Conservation (phyloP, 495 filamentous ascomycete genomes). For the Lepraria neglecta region DNA sequence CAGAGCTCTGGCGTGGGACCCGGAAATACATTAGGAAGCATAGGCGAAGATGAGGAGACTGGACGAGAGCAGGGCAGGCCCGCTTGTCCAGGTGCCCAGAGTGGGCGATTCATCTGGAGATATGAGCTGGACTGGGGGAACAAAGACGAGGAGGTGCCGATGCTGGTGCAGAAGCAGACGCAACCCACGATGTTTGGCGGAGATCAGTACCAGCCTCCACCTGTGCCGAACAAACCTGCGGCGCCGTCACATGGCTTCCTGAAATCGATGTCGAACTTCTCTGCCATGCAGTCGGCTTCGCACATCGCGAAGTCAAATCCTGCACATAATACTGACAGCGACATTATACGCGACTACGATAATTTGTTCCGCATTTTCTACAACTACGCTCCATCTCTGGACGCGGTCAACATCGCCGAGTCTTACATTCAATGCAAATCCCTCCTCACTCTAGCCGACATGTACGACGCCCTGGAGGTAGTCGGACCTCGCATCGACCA, state of each 20-base stretch:
- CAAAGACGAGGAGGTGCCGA: slow-evolving; percentile 70
- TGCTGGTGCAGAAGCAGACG: slow-evolving; percentile 69
- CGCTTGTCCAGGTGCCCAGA: slow-evolving; percentile 23
- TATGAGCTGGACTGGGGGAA: slow-evolving; percentile 79
- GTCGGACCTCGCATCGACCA: slow-evolving; percentile 89
- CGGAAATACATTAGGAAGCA: slow-evolving; percentile 43
- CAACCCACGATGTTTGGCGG: slow-evolving; percentile 46
- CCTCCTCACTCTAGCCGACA: slow-evolving; percentile 74
- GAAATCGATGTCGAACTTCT: slow-evolving; percentile 73
- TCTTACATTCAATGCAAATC: slow-evolving; percentile 89
- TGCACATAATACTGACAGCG: slow-evolving; percentile 47
- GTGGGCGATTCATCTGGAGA: slow-evolving; percentile 62
- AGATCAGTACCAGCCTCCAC: slow-evolving; percentile 36
- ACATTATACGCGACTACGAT: slow-evolving; percentile 81
- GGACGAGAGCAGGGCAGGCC: slow-evolving; percentile 25
- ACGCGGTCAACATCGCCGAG: slow-evolving; percentile 78
- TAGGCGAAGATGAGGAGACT: slow-evolving; percentile 50
- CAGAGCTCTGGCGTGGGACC: slow-evolving; percentile 29
- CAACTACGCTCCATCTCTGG: slow-evolving; percentile 75
- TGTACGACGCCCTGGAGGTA: slow-evolving; percentile 83
- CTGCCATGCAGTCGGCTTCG: slow-evolving; percentile 50
- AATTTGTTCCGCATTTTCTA: slow-evolving; percentile 92
- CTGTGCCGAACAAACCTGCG: slow-evolving; percentile 48
- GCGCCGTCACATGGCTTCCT: slow-evolving; percentile 64
- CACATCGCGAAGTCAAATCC: slow-evolving; percentile 36